Conservation (phyloP, 2,329 filamentous ascomycete species). For the Xylariaceae sp. region DNA sequence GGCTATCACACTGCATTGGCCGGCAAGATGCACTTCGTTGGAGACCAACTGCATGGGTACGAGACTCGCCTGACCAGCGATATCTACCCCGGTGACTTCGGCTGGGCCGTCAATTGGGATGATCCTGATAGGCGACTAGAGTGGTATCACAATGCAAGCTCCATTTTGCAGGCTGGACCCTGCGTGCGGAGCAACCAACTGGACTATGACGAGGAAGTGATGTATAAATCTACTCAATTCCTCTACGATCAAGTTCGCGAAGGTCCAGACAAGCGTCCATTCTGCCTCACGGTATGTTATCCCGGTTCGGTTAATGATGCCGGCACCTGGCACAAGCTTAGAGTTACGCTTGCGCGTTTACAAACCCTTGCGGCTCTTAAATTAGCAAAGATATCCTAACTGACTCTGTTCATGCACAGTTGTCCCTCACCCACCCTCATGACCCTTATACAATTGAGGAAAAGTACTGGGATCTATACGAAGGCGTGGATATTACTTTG, state of each 20-base stretch:
- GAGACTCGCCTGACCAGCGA: conserved; percentile 90
- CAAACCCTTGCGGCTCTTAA: neutral
- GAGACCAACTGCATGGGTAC: conserved; percentile 90
- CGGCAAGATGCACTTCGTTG: conserved; percentile 97
- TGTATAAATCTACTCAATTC: conserved; percentile 86
- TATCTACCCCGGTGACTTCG: conserved; percentile 91
- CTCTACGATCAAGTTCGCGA: conserved; percentile 87
- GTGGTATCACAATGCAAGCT: conserved; percentile 96
- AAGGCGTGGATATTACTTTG: conserved; percentile 79
- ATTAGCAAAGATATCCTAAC: conserved; percentile 4
- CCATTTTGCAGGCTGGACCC: conserved; percentile 81
- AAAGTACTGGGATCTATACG: conserved; percentile 91
- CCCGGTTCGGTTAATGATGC: neutral
- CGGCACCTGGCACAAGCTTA: neutral
- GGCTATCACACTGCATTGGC: conserved; percentile 89
- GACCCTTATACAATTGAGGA: conserved; percentile 92
- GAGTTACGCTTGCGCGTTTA: neutral
- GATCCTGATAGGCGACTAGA: conserved; percentile 79
- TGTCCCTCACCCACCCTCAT: conserved; percentile 90
- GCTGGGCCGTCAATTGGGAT: conserved; percentile 96
- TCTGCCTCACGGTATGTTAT: conserved; percentile 66
- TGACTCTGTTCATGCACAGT: conserved; percentile 34
- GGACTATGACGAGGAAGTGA: conserved; percentile 94
- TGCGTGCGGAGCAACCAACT: conserved; percentile 92
- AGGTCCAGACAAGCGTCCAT: conserved; percentile 68